Conservation (phyloP, 306 rosid species). For the Gynostemma pentaphyllum region DNA sequence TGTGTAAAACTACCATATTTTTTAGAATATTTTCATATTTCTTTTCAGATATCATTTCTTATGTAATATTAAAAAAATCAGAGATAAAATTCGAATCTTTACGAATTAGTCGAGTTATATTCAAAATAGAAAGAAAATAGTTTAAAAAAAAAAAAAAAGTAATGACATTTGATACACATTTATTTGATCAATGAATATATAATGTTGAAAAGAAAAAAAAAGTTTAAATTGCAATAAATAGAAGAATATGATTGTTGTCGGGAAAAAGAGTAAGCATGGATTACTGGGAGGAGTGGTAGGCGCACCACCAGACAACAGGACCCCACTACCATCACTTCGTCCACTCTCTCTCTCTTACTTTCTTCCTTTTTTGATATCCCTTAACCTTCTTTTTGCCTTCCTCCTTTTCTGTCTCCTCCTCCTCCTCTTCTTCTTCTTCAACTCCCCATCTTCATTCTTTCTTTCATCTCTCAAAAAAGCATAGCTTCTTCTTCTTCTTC, state of each 20-base stretch:
- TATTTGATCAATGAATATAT: too few species aligned
- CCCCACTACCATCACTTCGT: constrained; percentile 41
- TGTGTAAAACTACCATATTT: too few species aligned
- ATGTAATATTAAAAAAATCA: too few species aligned
- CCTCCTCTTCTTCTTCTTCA: background rate
- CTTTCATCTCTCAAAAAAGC: background rate
- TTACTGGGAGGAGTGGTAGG: constrained; percentile 18
- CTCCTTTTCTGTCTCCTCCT: background rate
- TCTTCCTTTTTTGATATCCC: background rate
- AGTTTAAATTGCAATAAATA: too few species aligned
- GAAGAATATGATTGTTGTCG: constrained; percentile 22
- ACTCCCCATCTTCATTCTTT: background rate
- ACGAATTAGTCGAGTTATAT: too few species aligned
- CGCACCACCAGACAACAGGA: constrained; percentile 53
- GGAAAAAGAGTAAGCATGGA: constrained; percentile 5
- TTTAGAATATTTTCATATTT: too few species aligned
- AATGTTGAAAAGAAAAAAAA: too few species aligned
- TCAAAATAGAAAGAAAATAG: too few species aligned
- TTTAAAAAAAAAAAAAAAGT: too few species aligned
- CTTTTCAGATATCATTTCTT: too few species aligned
- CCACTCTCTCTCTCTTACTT: constrained; percentile 10
- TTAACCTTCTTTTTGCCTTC: background rate
- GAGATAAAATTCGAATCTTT: too few species aligned
- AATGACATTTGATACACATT: too few species aligned
- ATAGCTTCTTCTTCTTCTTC: background rate